These are phyloP conservation scores for Syzygium oleosum DNA, from an alignment of 345 rosid genomes.

Conservation along the genomic window DNA sequence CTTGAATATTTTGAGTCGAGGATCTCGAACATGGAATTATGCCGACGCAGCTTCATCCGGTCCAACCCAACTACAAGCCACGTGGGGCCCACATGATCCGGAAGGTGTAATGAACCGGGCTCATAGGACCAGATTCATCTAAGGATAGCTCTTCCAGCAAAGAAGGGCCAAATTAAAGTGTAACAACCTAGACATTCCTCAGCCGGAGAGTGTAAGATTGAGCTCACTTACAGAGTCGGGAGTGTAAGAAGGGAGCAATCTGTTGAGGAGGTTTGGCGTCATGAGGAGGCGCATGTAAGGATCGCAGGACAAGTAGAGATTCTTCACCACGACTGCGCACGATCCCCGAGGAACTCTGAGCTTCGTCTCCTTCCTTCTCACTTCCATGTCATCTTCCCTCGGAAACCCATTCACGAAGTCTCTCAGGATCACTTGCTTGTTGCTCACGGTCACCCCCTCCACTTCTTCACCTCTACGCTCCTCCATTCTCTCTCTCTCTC, in stretches of 20 bases:
- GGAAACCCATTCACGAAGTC: constrained; percentile 8
- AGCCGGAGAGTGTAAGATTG: background rate
- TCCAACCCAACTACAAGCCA: background rate
- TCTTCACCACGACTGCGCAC: constrained; percentile 17
- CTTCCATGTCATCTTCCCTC: constrained; percentile 16
- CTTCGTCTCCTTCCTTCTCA: background rate
- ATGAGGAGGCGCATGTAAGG: constrained; percentile 18
- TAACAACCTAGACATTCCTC: background rate
- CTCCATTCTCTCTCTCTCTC: background rate
- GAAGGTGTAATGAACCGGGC: background rate
- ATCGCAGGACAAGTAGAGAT: constrained; percentile 31
- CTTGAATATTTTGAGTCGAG: background rate
- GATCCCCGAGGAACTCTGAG: constrained; percentile 11
- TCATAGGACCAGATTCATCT: background rate
- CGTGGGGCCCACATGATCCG: background rate
- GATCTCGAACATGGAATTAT: background rate
- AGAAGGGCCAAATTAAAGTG: background rate
- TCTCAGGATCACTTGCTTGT: constrained; percentile 29
- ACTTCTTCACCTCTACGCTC: background rate
- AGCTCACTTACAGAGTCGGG: background rate
- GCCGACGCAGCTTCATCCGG: background rate
- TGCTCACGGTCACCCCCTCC: constrained; percentile 1
- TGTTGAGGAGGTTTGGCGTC: background rate
- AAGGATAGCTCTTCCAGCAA: background rate
- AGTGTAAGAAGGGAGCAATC: background rate